These are phyloP conservation scores for Lecanicillium sp. DNA, from an alignment of 2,329 filamentous ascomycete species.

Conservation along the genomic window DNA sequence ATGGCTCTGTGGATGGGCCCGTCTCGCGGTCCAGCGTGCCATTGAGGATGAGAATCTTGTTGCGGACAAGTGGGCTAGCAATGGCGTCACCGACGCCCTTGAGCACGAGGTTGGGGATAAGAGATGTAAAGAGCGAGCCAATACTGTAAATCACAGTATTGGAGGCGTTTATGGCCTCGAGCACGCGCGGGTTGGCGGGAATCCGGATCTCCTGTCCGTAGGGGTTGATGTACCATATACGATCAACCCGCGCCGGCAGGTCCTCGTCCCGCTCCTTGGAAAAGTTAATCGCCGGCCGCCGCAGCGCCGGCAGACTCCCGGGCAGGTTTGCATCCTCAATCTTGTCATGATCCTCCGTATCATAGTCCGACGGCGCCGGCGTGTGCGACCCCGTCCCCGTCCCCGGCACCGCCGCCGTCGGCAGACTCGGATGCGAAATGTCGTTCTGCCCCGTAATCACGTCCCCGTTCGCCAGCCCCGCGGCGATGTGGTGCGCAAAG, in stretches of 20 bases:
- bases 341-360: slow-evolving; percentile 51
- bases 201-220: slow-evolving; percentile 95
- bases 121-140: slow-evolving; percentile 85
- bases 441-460: slow-evolving; percentile 87
- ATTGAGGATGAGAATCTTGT: slow-evolving; percentile 82
- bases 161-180: slow-evolving; percentile 59
- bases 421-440: slow-evolving; percentile 75
- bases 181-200: slow-evolving; percentile 72
- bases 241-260: slow-evolving; percentile 67
- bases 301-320: slow-evolving; percentile 71
- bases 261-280: slow-evolving; percentile 71
- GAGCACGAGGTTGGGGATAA: slow-evolving; percentile 77
- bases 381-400: slow-evolving; percentile 22
- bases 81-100: slow-evolving; percentile 62
- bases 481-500: slow-evolving; percentile 91
- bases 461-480: slow-evolving; percentile 67
- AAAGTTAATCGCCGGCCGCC: slow-evolving; percentile 76
- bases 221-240: slow-evolving; percentile 96
- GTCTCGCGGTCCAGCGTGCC: slow-evolving; percentile 82
- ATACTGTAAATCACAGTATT: slow-evolving; percentile 82
- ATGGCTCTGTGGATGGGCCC: slow-evolving; percentile 58
- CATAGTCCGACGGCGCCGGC: slow-evolving; percentile 34
- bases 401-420: slow-evolving; percentile 40
- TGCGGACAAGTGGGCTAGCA: slow-evolving; percentile 38
- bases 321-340: slow-evolving; percentile 78